Conservation (phyloP, 768 basidiomycete genomes). For the Trametes elegans region DNA sequence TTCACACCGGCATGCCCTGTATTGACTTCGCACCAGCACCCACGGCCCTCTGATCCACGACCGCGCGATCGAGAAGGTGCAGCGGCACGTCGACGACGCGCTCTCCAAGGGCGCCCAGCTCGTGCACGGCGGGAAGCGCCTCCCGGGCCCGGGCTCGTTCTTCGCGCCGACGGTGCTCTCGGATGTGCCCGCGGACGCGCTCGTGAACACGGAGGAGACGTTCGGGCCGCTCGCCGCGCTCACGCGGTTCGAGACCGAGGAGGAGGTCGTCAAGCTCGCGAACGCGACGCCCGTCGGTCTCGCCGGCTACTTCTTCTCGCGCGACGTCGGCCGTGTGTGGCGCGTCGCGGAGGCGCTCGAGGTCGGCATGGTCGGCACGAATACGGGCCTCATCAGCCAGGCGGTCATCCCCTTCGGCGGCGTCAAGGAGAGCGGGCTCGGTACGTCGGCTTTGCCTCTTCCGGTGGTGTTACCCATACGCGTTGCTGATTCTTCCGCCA, state of each 20-base stretch:
- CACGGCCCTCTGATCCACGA: constrained; percentile 94
- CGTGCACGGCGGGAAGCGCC: constrained; percentile 81
- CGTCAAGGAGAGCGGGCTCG: constrained; percentile 83
- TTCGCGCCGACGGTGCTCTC: constrained; percentile 86
- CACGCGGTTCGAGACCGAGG: constrained; percentile 90
- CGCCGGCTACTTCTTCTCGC: constrained; percentile 91
- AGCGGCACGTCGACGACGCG: constrained; percentile 85
- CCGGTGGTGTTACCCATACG: constrained; percentile 26
- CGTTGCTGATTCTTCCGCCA: constrained; percentile 31
- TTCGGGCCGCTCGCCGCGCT: constrained; percentile 92
- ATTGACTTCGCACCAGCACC: constrained; percentile 49
- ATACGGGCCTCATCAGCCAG: constrained; percentile 78
- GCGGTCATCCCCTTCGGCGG: constrained; percentile 88
- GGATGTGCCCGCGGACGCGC: constrained; percentile 71
- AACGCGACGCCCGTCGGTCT: constrained; percentile 84
- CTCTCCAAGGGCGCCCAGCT: constrained; percentile 81
- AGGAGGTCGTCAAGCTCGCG: constrained; percentile 83
- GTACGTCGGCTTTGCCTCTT: constrained; percentile 30
- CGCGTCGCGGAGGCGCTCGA: constrained; percentile 93
- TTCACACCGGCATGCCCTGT: neutral
- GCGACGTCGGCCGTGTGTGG: constrained; percentile 88
- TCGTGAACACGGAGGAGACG: constrained; percentile 82
- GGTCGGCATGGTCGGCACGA: constrained; percentile 89
- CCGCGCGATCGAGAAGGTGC: constrained; percentile 83
- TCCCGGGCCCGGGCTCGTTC: constrained; percentile 61